Base-by-base conservation (phyloP, 352 stramenopile species). In the Phytophthora gonapodyides region DNA sequence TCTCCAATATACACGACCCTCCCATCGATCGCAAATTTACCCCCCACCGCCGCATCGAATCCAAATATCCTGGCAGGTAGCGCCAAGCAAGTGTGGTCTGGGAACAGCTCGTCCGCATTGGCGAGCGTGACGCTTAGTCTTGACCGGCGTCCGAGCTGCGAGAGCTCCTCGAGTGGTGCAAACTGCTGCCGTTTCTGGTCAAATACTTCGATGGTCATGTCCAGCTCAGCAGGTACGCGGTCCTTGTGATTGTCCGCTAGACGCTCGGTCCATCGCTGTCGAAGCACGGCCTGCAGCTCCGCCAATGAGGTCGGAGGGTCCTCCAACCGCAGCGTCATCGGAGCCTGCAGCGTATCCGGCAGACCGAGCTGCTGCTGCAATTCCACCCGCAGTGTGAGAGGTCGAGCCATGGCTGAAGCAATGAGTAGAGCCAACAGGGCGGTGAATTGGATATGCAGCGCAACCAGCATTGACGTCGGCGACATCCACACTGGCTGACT, bases 61-160 rank as follows among this genome's bases (percentile, higher is more conserved):
- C 65, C 60, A 65, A 95, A 96, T 17, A 83, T 57, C 35, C 70
- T 80, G 2, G 72, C 71, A 1, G 84, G 84, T 12, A 93, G 41
- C 19, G 84, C 75, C 24, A 89, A 44, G 37, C 60, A 75, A 0
- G 45, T 70, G n/a, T 55, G 57, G 4, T 44, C 50, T 4, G 58
- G 64, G 11, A 76, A 60, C 40, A 72, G 12, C 27, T 63, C 35
- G 12, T 73, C 38, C 12, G 17, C 33, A 38, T 72, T 69, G 2
- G 67, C 21, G 5, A 83, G 52, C 4, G 57, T 62, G 12, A 85
- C 69, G 33, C 75, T 87, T 33, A 87, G 44, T 56, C 75, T 72
- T 31, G 66, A 69, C 1, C 71, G 69, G 1, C 59, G 67, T 16
- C 60, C 30, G 15, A 77, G 57, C 36, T 69, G 68, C 2, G 46